Evolutionary conservation across 306 rosid species (phyloP).

Genomic region (Casuarina equisetifolia): DNA sequence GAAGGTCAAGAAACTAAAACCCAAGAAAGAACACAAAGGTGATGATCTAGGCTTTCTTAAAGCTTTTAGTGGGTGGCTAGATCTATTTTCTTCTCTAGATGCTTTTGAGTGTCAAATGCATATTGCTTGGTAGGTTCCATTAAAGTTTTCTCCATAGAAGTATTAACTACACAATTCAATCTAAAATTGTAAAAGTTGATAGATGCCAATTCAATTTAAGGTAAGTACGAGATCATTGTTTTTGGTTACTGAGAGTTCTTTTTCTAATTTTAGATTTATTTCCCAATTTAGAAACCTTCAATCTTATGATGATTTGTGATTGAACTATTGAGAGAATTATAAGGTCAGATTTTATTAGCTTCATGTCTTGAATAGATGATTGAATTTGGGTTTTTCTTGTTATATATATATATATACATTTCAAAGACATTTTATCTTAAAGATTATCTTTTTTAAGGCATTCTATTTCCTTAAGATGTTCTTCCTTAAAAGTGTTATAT

Average conservation of each 20-base stretch:
- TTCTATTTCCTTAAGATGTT: too few relatives aligned
- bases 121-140: constrained; percentile 6
- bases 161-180: too few relatives aligned
- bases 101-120: constrained; percentile 24
- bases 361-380: neutral
- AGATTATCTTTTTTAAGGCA: too few relatives aligned
- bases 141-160: constrained; percentile 31
- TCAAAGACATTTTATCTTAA: too few relatives aligned
- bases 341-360: neutral
- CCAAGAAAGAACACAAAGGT: constrained; percentile 40
- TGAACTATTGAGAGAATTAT: neutral
- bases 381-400: neutral
- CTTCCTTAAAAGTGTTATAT: too few relatives aligned
- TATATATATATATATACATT: too few relatives aligned
- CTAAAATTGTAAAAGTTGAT: too few relatives aligned
- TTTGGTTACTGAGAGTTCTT: neutral
- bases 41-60: constrained; percentile 27
- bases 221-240: neutral
- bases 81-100: constrained; percentile 30
- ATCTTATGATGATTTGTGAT: neutral
- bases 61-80: constrained; percentile 28
- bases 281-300: neutral
- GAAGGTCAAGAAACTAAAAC: constrained; percentile 72
- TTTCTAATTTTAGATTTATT: neutral
- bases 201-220: too few relatives aligned